These are phyloP conservation scores for Tolypocladium cylindrosporum DNA, from an alignment of 2,329 filamentous ascomycete species.

Conservation along the genomic window DNA sequence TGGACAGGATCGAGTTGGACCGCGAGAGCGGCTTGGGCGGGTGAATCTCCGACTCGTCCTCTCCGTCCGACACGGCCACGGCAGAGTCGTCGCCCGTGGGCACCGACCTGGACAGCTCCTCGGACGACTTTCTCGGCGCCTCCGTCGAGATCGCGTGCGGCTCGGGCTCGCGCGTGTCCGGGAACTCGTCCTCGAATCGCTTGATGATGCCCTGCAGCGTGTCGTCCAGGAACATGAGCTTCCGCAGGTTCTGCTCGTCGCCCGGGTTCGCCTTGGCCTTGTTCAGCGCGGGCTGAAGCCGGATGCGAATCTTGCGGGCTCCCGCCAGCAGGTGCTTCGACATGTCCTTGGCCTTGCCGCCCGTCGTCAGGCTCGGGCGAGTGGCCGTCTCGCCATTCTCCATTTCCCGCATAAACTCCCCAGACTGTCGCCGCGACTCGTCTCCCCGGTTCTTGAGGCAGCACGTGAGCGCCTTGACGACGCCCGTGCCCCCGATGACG, in stretches of 20 bases:
- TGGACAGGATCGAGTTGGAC: conserved; percentile 43
- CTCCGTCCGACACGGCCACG: conserved; percentile 32
- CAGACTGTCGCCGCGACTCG: conserved; percentile 45
- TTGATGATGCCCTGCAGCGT: conserved; percentile 88
- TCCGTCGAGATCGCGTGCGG: not conserved
- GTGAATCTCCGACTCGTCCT: conserved; percentile 37
- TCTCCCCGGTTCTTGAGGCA: conserved; percentile 71
- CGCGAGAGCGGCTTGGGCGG: conserved; percentile 33
- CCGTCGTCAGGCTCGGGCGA: conserved; percentile 26
- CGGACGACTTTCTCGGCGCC: conserved; percentile 5
- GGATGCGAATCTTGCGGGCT: conserved; percentile 76
- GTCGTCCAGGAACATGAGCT: conserved; percentile 76
- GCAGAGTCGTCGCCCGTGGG: conserved; percentile 23
- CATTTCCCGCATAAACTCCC: conserved; percentile 42
- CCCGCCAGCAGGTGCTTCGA: conserved; percentile 81
- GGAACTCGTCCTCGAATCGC: conserved; percentile 93
- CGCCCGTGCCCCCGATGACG: conserved; percentile 88
- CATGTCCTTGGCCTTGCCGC: conserved; percentile 74
- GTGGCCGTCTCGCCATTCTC: conserved; percentile 39
- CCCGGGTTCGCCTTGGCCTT: conserved; percentile 59
- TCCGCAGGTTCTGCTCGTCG: conserved; percentile 71
- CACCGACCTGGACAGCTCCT: conserved; percentile 12
- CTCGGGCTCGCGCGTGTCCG: conserved; percentile 57
- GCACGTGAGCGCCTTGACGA: conserved; percentile 87
- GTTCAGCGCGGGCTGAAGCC: conserved; percentile 74